These are phyloP conservation scores for Epichloe uncinata DNA, from an alignment of 2,329 filamentous ascomycete genomes.

Conservation along the genomic window DNA sequence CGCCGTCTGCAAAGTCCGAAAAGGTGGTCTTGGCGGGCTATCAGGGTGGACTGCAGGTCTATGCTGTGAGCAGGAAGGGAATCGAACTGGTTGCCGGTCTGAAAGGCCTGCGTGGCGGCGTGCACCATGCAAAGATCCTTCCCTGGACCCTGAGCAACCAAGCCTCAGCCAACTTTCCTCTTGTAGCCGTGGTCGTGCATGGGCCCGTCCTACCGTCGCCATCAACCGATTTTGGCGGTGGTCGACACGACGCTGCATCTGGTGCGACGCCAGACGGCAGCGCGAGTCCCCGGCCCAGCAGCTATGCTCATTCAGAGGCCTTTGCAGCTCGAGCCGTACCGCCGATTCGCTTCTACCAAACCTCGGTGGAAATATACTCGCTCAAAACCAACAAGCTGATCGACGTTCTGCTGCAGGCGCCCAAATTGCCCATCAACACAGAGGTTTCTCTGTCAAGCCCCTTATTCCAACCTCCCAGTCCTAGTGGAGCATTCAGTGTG, in stretches of 20 bases:
- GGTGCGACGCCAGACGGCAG: conserved; percentile 26
- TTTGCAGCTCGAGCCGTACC: conserved; percentile 21
- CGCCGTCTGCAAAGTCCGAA: conserved; percentile 28
- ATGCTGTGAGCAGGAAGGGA: conserved; percentile 58
- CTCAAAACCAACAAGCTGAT: conserved; percentile 60
- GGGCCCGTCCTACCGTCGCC: conserved; percentile 49
- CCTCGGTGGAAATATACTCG: conserved; percentile 80
- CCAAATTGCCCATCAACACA: conserved; percentile 45
- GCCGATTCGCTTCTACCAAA: conserved; percentile 58
- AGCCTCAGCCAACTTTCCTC: conserved; percentile 46
- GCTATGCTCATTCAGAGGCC: conserved; percentile 24
- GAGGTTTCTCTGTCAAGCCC: conserved; percentile 43
- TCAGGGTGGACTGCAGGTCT: conserved; percentile 67
- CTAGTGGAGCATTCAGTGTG: conserved; percentile 60
- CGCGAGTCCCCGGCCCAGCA: conserved; percentile 27
- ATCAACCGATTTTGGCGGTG: conserved; percentile 21
- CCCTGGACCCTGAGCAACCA: conserved; percentile 49
- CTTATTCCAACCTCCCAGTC: conserved; percentile 53
- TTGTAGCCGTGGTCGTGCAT: conserved; percentile 70
- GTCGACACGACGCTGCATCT: conserved; percentile 24
- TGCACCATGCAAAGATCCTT: conserved; percentile 71
- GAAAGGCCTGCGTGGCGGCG: conserved; percentile 64
- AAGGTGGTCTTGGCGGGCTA: conserved; percentile 65
- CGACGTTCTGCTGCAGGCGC: conserved; percentile 59
- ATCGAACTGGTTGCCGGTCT: conserved; percentile 57